These are phyloP conservation scores for Echites panduratus DNA, from an alignment of 257 asterid genomes.

Conservation along the genomic window DNA sequence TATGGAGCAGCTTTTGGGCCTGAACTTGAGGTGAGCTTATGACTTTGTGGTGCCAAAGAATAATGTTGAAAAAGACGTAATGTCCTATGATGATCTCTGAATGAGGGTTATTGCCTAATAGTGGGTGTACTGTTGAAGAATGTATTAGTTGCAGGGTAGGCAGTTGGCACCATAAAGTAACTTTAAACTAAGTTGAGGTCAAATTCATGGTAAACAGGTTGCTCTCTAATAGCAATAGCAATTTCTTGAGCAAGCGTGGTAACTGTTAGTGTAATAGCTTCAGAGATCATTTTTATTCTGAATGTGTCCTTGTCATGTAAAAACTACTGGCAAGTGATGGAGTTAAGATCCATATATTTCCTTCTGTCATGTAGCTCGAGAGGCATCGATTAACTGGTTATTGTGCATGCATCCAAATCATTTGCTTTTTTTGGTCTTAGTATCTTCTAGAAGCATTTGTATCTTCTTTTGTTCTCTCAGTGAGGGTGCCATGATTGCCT, in stretches of 20 bases:
- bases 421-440: neutral
- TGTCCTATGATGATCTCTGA: neutral
- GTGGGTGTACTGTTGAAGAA: neutral
- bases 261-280: neutral
- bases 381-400: neutral
- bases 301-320: neutral
- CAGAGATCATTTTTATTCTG: neutral
- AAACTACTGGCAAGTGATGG: neutral
- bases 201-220: neutral
- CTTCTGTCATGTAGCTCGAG: neutral
- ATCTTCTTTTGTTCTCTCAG: neutral
- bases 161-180: neutral
- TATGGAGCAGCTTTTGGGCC: conserved; percentile 96
- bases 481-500: neutral
- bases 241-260: neutral
- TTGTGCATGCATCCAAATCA: neutral
- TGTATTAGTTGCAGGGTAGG: neutral
- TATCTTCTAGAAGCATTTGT: conserved; percentile 5
- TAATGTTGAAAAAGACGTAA: neutral
- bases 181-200: neutral
- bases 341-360: neutral
- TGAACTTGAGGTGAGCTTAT: conserved; percentile 72
- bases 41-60: neutral
- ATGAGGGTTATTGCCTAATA: neutral
- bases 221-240: neutral